phyloP scores from a whole-genome alignment of 495 filamentous ascomycete species.

The Astrocystis sublimbata region DNA sequence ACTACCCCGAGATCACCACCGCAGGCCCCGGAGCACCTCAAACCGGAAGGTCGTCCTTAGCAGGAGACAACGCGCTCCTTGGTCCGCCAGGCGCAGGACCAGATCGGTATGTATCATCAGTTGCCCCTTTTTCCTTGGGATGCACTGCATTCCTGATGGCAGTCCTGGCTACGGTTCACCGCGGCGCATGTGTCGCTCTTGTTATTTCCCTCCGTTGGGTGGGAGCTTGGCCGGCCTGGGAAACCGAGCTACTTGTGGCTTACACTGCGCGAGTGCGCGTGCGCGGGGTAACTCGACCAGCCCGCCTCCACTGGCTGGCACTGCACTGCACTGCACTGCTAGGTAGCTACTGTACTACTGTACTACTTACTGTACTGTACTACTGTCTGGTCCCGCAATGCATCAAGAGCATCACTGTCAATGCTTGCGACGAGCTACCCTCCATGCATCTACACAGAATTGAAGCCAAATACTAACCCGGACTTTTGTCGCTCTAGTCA shows the following conservation, averaged over 20 bases:
- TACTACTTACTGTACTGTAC: no score
- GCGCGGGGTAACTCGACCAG: constrained; percentile 8
- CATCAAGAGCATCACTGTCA: not conserved
- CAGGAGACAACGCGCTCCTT: constrained; percentile 42
- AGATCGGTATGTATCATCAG: constrained; percentile 52
- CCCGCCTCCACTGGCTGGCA: not conserved
- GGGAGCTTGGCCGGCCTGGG: constrained; percentile 1
- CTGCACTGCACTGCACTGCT: no score
- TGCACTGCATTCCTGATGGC: no score
- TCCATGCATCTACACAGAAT: not conserved
- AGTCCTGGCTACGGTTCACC: no score
- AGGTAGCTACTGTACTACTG: no score
- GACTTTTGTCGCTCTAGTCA: constrained; percentile 30
- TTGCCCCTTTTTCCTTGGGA: no score
- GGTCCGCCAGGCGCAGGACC: constrained; percentile 35
- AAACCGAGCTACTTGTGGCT: not conserved
- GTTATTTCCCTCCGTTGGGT: not conserved
- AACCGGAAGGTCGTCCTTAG: constrained; percentile 36
- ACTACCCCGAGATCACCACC: constrained; percentile 65
- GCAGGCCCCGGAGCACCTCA: constrained; percentile 36
- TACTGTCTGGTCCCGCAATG: constrained; percentile 14
- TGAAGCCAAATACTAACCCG: not conserved
- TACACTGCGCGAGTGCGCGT: not conserved
- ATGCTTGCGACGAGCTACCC: not conserved
- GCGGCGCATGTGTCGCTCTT: no score